A percentile compares a stretch with the other conserved stretches of the same genome.
Conservation (phyloP, 768 basidiomycete species). For the Sarcodon aspratus region DNA sequence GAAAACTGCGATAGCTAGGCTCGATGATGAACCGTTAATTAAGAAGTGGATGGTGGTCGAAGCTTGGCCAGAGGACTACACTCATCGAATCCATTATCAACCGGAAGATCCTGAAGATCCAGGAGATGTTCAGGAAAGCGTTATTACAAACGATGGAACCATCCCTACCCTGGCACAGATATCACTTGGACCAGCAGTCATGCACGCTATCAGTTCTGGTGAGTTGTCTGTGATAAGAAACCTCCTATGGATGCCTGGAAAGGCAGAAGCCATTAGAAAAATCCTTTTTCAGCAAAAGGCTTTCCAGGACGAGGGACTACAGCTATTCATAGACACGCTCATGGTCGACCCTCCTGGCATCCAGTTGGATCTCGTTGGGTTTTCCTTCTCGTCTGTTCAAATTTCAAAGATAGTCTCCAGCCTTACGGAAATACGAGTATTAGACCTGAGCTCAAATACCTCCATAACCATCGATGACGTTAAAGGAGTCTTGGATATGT, state of each 20-base stretch:
- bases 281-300: slow-evolving; percentile 11
- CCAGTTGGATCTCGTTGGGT: slow-evolving; percentile 14
- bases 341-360: background rate
- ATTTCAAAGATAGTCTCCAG: slow-evolving; percentile 8
- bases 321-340: slow-evolving; percentile 13
- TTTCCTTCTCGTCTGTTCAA: slow-evolving; percentile 14
- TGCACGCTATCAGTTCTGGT: slow-evolving; percentile 12
- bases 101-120: background rate
- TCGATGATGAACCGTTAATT: slow-evolving; percentile 1
- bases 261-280: slow-evolving; percentile 10
- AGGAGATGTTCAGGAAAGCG: background rate
- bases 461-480: slow-evolving; percentile 14
- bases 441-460: slow-evolving; percentile 19
- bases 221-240: slow-evolving; percentile 15
- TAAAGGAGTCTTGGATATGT: slow-evolving; percentile 9
- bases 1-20: background rate
- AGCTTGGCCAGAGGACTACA: slow-evolving; percentile 3
- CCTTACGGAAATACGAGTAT: slow-evolving; percentile 4
- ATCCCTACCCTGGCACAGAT: slow-evolving; percentile 20
- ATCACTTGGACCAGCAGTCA: slow-evolving; percentile 15
- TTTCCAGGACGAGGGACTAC: slow-evolving; percentile 16
- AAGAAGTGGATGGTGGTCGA: background rate
- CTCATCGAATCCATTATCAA: background rate
- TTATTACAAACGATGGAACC: too few relatives aligned
- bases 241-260: slow-evolving; percentile 19